Conservation (phyloP, 1,139 yeast genomes). For the Pichia sp. region DNA sequence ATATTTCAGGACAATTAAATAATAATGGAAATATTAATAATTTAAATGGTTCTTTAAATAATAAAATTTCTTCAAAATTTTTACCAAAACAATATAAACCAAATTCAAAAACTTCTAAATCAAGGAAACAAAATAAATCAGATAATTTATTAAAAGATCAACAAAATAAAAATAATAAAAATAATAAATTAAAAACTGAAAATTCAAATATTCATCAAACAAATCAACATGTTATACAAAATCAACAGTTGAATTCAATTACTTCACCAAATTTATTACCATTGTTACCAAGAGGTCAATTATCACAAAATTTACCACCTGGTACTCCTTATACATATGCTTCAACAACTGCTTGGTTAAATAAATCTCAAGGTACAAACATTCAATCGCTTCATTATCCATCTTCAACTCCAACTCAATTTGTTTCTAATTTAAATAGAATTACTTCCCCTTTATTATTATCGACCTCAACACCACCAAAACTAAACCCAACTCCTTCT, state of each 20-base stretch:
- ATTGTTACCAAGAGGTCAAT: constrained; percentile 26
- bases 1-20: neutral
- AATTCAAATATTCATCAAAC: neutral
- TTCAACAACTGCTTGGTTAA: constrained; percentile 24
- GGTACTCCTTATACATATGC: constrained; percentile 30
- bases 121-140: constrained; percentile 3
- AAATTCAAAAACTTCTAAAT: constrained; percentile 17
- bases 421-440: constrained; percentile 56
- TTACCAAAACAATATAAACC: constrained; percentile 33
- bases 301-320: constrained; percentile 18
- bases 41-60: neutral
- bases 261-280: constrained; percentile 29
- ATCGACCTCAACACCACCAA: constrained; percentile 32
- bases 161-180: too few species aligned
- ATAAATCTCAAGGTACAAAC: constrained; percentile 26
- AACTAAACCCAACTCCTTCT: constrained; percentile 26
- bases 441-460: constrained; percentile 60
- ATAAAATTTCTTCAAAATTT: constrained; percentile 22
- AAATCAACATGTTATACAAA: neutral
- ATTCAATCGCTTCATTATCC: constrained; percentile 59
- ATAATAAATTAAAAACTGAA: neutral
- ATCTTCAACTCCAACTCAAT: constrained; percentile 62
- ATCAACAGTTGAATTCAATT: neutral
- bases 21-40: constrained; percentile 10
- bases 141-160: neutral